Evolutionary conservation across 108 stramenopile species (phyloP), one percentile per base, ranked within the genome.

Genomic region (Pseudonitzschia multiseries): DNA sequence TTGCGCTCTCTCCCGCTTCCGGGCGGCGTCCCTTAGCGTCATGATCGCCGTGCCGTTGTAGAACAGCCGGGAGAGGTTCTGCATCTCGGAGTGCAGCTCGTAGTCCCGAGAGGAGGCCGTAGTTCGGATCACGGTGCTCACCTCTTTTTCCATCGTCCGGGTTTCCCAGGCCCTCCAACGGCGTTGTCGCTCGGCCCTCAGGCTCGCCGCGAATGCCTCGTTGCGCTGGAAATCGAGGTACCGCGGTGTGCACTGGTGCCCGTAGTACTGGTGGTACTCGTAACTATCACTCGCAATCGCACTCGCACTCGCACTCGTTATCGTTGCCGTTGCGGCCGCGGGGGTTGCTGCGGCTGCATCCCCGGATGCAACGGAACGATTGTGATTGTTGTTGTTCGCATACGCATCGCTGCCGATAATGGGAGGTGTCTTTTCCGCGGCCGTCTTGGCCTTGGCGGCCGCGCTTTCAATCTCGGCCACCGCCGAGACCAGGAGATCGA

Each of bases 181-280:
- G 5, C 90, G 75, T 28, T 90, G 86, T 63, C 93, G 77, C 68
- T 94, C 93, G 2, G 79, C 67, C 21, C 93, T 73, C 31, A 94
- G 70, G 68, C 86, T 94, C 9, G 84, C 78, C 18, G 93, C 89
- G 65, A 92, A 91, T 21, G 84, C 85, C n/a, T 74, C 74, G 57
- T 94, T 94, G 32, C 90, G 86, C 59, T 79, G 81, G 56, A 87
- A 92, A 44, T 89, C 85, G 29, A 94, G 73, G 62, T 86, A 85
- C 27, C 88, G 68, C 10, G 92, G 92, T 26, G 80, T 87, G 24
- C 71, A 60, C 13, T 67, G 66, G 40, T 40, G 61, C 5, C 61
- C 61, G n/a, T 62, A 62, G 15, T 62, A 62, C 18, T 33, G 61
- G 20, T 62, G 40, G 15, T 62, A 62, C 18, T 33, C 33, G 20